Evolutionary conservation across 495 filamentous ascomycete genomes (phyloP).

Genomic region (Halenospora varia): DNA sequence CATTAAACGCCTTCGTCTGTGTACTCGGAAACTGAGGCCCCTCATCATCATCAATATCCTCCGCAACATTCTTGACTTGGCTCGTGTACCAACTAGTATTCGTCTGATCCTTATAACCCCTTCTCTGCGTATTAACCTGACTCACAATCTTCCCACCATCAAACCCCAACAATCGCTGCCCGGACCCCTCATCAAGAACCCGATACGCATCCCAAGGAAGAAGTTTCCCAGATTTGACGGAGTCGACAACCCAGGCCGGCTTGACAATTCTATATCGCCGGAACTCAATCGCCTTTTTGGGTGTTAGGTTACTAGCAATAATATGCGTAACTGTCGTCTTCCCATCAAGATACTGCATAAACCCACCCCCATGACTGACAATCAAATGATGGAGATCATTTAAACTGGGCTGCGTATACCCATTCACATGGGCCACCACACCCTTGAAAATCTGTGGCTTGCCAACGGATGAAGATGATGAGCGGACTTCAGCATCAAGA

Average conservation of each 20-base stretch:
- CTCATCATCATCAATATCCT: conserved; percentile 21
- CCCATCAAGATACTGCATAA: conserved; percentile 89
- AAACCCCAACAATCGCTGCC: conserved; percentile 74
- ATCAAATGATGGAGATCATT: conserved; percentile 83
- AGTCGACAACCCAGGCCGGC: conserved; percentile 94
- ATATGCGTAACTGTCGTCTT: conserved; percentile 95
- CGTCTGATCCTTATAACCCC: conserved; percentile 71
- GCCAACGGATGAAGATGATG: conserved; percentile 53
- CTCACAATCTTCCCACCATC: conserved; percentile 64
- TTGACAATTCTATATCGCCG: conserved; percentile 84
- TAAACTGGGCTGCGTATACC: conserved; percentile 87
- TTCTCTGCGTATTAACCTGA: conserved; percentile 51
- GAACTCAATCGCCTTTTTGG: conserved; percentile 88
- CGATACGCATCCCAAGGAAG: conserved; percentile 82
- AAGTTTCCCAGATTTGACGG: conserved; percentile 71
- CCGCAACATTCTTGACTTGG: conserved; percentile 46
- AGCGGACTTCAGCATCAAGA: conserved; percentile 75
- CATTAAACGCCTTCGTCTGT: conserved; percentile 2
- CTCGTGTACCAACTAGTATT: conserved; percentile 73
- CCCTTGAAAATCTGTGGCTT: conserved; percentile 85
- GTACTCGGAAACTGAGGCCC: conserved; percentile 16
- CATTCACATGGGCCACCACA: conserved; percentile 83
- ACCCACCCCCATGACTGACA: conserved; percentile 86
- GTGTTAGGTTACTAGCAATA: conserved; percentile 82
- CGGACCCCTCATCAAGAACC: conserved; percentile 72